phyloP scores from a whole-genome alignment of 495 filamentous ascomycete species.

The Parachaetomium inaequale region DNA sequence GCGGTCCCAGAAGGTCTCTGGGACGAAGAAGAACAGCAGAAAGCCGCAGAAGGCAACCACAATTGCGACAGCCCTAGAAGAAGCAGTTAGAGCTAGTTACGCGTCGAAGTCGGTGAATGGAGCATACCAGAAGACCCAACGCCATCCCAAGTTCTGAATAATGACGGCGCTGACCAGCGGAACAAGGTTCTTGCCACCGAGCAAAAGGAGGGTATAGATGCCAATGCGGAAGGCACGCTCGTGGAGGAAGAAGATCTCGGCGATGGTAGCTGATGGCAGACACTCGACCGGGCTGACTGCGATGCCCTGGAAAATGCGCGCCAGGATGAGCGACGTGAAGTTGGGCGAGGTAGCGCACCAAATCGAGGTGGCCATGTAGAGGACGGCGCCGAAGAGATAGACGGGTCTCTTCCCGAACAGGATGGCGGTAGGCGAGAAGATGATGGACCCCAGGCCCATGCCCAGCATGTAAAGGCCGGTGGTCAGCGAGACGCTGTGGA shows the following conservation, averaged over 20 bases:
- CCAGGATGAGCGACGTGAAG: slow-evolving; percentile 75
- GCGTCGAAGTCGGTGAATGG: neutral
- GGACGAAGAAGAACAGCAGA: slow-evolving; percentile 84
- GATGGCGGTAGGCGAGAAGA: slow-evolving; percentile 89
- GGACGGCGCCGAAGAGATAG: slow-evolving; percentile 71
- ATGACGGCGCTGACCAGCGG: slow-evolving; percentile 85
- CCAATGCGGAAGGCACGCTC: slow-evolving; percentile 92
- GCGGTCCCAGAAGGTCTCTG: slow-evolving; percentile 96
- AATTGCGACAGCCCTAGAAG: slow-evolving; percentile 72
- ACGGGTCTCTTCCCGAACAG: slow-evolving; percentile 88
- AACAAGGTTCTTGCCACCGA: slow-evolving; percentile 90
- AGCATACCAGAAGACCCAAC: slow-evolving; percentile 85
- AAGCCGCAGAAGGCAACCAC: slow-evolving; percentile 70
- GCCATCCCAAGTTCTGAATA: slow-evolving; percentile 74
- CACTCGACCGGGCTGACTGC: slow-evolving; percentile 91
- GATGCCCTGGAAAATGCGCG: slow-evolving; percentile 81
- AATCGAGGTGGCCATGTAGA: slow-evolving; percentile 72
- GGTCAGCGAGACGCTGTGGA: slow-evolving; percentile 76
- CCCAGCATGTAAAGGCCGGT: slow-evolving; percentile 97
- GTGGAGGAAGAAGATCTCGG: slow-evolving; percentile 95
- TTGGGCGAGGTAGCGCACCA: slow-evolving; percentile 86
- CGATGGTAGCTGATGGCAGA: slow-evolving; percentile 89
- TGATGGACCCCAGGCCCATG: slow-evolving; percentile 75
- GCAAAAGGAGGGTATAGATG: slow-evolving; percentile 86
- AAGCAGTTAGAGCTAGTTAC: slow-evolving; percentile 23